These are phyloP conservation scores for Heliophila coronopifolia DNA, from an alignment of 441 rosid genomes.

Conservation along the genomic window DNA sequence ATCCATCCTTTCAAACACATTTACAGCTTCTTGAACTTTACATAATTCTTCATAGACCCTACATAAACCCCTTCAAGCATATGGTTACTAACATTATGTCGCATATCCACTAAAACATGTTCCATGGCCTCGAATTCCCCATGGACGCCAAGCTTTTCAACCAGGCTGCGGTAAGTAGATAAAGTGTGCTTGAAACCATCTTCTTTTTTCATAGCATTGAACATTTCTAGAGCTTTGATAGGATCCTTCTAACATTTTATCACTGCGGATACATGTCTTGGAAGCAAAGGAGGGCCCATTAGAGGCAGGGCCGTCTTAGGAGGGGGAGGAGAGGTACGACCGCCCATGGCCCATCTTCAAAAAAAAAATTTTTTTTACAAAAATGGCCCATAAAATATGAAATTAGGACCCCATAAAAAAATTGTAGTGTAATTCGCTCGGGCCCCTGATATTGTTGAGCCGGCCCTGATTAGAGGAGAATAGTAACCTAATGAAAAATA, in stretches of 20 bases:
- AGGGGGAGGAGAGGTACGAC: too few relatives aligned
- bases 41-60: conserved; percentile 60
- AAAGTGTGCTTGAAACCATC: conserved; percentile 70
- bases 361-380: too few relatives aligned
- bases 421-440: too few relatives aligned
- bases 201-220: conserved; percentile 60
- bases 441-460: too few relatives aligned
- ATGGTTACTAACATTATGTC: conserved; percentile 40
- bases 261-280: conserved; percentile 74
- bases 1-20: conserved; percentile 92
- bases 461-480: too few relatives aligned
- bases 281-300: conserved; percentile 62
- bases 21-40: conserved; percentile 76
- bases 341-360: too few relatives aligned
- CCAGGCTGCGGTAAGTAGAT: conserved; percentile 60
- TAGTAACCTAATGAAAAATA: too few relatives aligned
- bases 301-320: conserved; percentile 17
- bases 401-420: too few relatives aligned
- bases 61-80: conserved; percentile 76
- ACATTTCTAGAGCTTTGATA: conserved; percentile 62
- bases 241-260: conserved; percentile 68
- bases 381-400: too few relatives aligned
- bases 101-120: conserved; percentile 42
- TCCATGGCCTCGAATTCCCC: conserved; percentile 85
- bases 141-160: conserved; percentile 68